Conservation (phyloP, 768 basidiomycete species). For the Amanita molliuscula region DNA sequence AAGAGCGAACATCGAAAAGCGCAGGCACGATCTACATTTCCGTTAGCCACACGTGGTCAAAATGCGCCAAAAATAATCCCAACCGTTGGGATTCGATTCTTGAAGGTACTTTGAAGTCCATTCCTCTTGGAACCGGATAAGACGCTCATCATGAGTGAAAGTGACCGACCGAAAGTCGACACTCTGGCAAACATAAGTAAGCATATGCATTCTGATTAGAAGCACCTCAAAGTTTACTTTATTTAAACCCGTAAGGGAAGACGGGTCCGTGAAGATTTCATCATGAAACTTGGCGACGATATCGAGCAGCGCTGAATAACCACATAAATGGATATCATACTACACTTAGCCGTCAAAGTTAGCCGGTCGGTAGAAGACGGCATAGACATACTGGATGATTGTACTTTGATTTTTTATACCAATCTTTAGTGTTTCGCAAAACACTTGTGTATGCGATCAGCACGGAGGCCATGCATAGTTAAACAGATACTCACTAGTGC, state of each 20-base stretch:
- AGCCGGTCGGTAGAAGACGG: background rate
- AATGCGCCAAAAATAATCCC: background rate
- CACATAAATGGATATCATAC: slow-evolving; percentile 73
- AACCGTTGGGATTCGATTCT: slow-evolving; percentile 51
- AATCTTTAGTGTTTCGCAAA: slow-evolving; percentile 60
- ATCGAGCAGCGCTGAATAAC: slow-evolving; percentile 57
- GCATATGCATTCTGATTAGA: background rate
- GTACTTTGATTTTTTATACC: slow-evolving; percentile 64
- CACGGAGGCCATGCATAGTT: background rate
- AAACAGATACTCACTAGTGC: slow-evolving; percentile 46
- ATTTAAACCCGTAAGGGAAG: slow-evolving; percentile 58
- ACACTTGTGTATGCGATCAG: slow-evolving; percentile 26
- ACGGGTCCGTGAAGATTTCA: slow-evolving; percentile 63
- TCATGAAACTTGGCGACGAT: slow-evolving; percentile 71
- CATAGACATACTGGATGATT: slow-evolving; percentile 37
- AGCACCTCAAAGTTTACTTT: slow-evolving; percentile 30
- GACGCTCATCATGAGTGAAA: slow-evolving; percentile 42
- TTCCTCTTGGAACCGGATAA: slow-evolving; percentile 54
- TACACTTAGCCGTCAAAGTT: slow-evolving; percentile 20
- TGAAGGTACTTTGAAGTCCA: slow-evolving; percentile 51
- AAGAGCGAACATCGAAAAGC: slow-evolving; percentile 55
- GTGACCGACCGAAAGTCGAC: slow-evolving; percentile 63
- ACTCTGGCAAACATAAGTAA: slow-evolving; percentile 26
- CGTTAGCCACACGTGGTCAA: background rate
- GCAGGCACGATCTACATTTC: slow-evolving; percentile 39